A percentile compares a stretch with the other conserved stretches of the same genome.
phyloP scores from a whole-genome alignment of 192 early-diverging fungal species.

The Thamnidium elegans region DNA sequence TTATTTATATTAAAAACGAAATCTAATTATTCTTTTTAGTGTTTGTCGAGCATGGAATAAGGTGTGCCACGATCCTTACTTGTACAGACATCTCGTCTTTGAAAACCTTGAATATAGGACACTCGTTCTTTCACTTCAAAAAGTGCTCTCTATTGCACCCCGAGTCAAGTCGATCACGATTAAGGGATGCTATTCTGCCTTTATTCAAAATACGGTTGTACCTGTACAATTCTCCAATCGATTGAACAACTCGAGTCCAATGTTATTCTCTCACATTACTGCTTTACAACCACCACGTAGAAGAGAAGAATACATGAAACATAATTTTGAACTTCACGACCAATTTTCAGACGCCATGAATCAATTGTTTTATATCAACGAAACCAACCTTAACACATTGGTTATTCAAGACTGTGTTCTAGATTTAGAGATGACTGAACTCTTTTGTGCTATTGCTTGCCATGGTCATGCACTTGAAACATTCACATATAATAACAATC shows the following conservation, averaged over 20 bases:
- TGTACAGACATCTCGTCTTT: slow-evolving; percentile 42
- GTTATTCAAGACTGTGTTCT: slow-evolving; percentile 39
- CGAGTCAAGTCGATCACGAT: slow-evolving; percentile 37
- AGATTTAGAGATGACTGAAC: slow-evolving; percentile 49
- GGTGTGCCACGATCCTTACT: slow-evolving; percentile 35
- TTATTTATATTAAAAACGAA: neutral
- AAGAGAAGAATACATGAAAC: slow-evolving; percentile 41
- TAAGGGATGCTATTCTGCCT: slow-evolving; percentile 39
- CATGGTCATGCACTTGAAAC: slow-evolving; percentile 39
- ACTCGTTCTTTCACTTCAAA: slow-evolving; percentile 36
- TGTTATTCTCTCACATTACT: slow-evolving; percentile 43
- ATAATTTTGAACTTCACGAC: slow-evolving; percentile 43
- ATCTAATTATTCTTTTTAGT: slow-evolving; percentile 8
- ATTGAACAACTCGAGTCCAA: slow-evolving; percentile 24
- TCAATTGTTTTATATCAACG: slow-evolving; percentile 37
- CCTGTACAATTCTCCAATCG: slow-evolving; percentile 34
- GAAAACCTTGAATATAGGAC: slow-evolving; percentile 43
- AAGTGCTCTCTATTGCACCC: slow-evolving; percentile 33
- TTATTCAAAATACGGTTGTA: slow-evolving; percentile 44
- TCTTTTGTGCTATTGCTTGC: slow-evolving; percentile 41
- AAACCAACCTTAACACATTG: slow-evolving; percentile 31
- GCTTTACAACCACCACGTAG: slow-evolving; percentile 38
- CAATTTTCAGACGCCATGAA: slow-evolving; percentile 43
- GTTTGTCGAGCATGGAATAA: slow-evolving; percentile 33
- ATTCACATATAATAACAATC: slow-evolving; percentile 39